Conservation (phyloP, 345 rosid genomes). For the Brassica nigra region DNA sequence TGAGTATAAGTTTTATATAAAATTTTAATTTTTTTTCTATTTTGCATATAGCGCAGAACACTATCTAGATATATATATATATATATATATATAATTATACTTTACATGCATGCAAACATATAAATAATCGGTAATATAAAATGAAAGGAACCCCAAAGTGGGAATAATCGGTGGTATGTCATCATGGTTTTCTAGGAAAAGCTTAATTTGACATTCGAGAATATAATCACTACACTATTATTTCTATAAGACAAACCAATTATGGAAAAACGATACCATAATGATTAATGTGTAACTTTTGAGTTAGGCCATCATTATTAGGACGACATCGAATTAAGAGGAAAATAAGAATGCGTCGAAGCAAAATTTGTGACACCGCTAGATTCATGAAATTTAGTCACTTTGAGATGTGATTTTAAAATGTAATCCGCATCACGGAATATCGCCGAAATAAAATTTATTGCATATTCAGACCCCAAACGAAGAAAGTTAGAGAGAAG, state of each 20-base stretch:
- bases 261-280: slow-evolving; percentile 5
- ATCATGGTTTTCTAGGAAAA: slow-evolving; percentile 6
- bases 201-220: slow-evolving; percentile 23
- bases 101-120: background rate
- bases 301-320: background rate
- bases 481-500: too few species aligned
- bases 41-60: too few species aligned
- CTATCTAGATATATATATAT: background rate
- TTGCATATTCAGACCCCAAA: too few species aligned
- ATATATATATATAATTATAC: background rate
- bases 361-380: too few species aligned
- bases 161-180: slow-evolving; percentile 18
- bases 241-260: background rate
- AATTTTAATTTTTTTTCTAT: too few species aligned
- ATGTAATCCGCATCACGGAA: too few species aligned
- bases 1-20: too few species aligned
- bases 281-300: background rate
- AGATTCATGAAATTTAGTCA: too few species aligned
- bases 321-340: too few species aligned
- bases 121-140: background rate
- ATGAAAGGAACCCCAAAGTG: slow-evolving; percentile 15
- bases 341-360: too few species aligned
- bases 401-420: too few species aligned
- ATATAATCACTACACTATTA: background rate
- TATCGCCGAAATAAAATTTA: too few species aligned